These are phyloP conservation scores for Pseudocercospora musae DNA, from an alignment of 2,329 filamentous ascomycete genomes.

Conservation along the genomic window DNA sequence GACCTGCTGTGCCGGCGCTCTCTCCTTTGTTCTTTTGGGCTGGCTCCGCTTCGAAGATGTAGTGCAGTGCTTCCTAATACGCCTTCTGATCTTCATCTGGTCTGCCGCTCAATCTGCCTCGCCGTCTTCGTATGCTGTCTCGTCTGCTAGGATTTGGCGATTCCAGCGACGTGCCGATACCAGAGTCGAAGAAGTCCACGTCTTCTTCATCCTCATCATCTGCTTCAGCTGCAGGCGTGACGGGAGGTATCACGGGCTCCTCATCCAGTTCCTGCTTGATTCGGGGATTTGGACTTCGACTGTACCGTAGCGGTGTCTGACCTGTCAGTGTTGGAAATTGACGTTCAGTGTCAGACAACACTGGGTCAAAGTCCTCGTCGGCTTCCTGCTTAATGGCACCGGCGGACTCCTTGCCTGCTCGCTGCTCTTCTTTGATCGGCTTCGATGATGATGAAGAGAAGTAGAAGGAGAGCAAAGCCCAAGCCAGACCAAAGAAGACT, in stretches of 20 bases:
- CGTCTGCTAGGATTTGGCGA: slow-evolving; percentile 32
- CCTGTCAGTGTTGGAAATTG: slow-evolving; percentile 48
- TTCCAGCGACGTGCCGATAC: slow-evolving; percentile 50
- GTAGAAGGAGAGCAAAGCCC: slow-evolving; percentile 54
- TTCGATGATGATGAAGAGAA: slow-evolving; percentile 27
- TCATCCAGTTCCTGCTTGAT: slow-evolving; percentile 33
- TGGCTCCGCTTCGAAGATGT: slow-evolving; percentile 3
- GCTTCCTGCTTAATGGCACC: slow-evolving; percentile 22
- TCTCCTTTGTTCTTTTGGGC: neutral
- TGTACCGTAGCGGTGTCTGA: slow-evolving; percentile 41
- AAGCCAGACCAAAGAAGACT: slow-evolving; percentile 62
- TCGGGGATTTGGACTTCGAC: slow-evolving; percentile 14
- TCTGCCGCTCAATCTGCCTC: slow-evolving; percentile 21
- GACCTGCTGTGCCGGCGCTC: neutral
- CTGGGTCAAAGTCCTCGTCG: slow-evolving; percentile 20
- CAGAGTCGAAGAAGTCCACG: slow-evolving; percentile 46
- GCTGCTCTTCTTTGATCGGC: slow-evolving; percentile 18
- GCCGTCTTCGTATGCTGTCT: slow-evolving; percentile 31
- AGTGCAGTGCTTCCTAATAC: slow-evolving; percentile 11
- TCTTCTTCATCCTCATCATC: slow-evolving; percentile 47
- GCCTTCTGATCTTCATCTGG: slow-evolving; percentile 6
- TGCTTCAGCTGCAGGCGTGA: slow-evolving; percentile 28
- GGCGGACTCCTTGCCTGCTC: slow-evolving; percentile 9
- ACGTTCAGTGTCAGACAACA: slow-evolving; percentile 47
- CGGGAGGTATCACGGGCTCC: slow-evolving; percentile 18